A percentile compares a stretch with the other conserved stretches of the same genome.
Conservation (phyloP, 768 basidiomycete species). For the Pseudohyphozyma bogoriensis region DNA sequence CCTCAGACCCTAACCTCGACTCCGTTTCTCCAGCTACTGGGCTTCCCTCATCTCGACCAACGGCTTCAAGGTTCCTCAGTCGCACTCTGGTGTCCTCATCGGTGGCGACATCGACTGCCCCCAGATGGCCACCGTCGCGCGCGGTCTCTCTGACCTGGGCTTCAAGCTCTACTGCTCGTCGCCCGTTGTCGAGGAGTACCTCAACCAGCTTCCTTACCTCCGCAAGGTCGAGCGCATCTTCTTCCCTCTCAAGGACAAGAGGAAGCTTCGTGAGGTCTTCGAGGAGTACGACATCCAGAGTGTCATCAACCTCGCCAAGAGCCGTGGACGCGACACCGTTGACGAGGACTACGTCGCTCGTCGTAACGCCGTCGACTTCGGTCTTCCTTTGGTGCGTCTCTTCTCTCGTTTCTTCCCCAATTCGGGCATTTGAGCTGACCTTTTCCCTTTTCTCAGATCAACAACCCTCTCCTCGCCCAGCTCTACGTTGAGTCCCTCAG, state of each 20-base stretch:
- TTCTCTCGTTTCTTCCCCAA: conserved; percentile 1
- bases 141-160: conserved; percentile 67
- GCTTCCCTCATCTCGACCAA: conserved; percentile 87
- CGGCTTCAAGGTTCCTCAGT: conserved; percentile 81
- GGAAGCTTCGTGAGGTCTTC: conserved; percentile 67
- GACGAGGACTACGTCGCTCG: conserved; percentile 97
- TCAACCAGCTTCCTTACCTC: conserved; percentile 69
- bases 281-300: conserved; percentile 89
- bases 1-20: background rate
- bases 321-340: conserved; percentile 59
- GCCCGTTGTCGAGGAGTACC: conserved; percentile 61
- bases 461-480: conserved; percentile 77
- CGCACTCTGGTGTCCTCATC: conserved; percentile 67
- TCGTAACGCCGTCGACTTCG: conserved; percentile 93
- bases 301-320: conserved; percentile 82
- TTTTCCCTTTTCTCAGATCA: conserved; percentile 58
- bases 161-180: conserved; percentile 94
- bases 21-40: conserved; percentile 49
- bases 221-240: conserved; percentile 62
- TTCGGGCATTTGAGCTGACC: background rate
- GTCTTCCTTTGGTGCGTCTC: conserved; percentile 46
- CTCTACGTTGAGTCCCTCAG: conserved; percentile 72
- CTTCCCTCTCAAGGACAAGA: conserved; percentile 94
- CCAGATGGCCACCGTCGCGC: conserved; percentile 75
- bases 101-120: conserved; percentile 83